These are phyloP conservation scores for Euphrasia confusa DNA, from an alignment of 257 asterid genomes.

Conservation along the genomic window DNA sequence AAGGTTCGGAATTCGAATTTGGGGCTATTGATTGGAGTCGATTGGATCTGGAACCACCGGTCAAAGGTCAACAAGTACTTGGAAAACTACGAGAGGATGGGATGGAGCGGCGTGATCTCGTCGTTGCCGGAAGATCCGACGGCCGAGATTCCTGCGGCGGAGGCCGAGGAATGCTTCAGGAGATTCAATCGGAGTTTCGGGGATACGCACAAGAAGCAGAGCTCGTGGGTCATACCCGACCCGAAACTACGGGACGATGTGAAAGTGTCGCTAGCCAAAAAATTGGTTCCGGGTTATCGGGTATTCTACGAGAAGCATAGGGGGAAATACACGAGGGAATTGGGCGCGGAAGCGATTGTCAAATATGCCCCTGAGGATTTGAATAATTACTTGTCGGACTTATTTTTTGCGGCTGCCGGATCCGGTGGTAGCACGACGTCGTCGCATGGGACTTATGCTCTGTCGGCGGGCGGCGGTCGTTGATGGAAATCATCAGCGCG, in stretches of 20 bases:
- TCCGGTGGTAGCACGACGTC: background rate
- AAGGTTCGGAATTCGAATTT: slow-evolving; percentile 40
- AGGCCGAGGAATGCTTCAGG: slow-evolving; percentile 33
- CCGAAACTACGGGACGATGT: slow-evolving; percentile 44
- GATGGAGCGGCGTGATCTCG: slow-evolving; percentile 44
- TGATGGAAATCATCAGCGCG: background rate
- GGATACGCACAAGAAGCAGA: slow-evolving; percentile 18
- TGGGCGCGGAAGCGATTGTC: background rate
- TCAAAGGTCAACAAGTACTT: slow-evolving; percentile 48
- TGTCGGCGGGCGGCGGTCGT: background rate
- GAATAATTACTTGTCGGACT: background rate
- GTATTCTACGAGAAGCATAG: slow-evolving; percentile 34
- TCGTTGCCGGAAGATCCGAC: slow-evolving; percentile 48
- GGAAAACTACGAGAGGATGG: slow-evolving; percentile 46
- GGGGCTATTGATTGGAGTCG: slow-evolving; percentile 54
- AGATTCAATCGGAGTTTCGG: slow-evolving; percentile 46
- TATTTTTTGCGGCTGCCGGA: background rate
- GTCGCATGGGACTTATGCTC: background rate
- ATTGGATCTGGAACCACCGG: slow-evolving; percentile 55
- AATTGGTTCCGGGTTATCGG: slow-evolving; percentile 40
- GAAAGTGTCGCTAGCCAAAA: slow-evolving; percentile 35
- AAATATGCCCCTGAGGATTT: background rate
- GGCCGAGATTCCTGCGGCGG: slow-evolving; percentile 34
- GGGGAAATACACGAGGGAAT: slow-evolving; percentile 18
- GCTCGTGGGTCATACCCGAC: slow-evolving; percentile 73